phyloP scores from a whole-genome alignment of 2,329 filamentous ascomycete genomes.

The Botrytis tulipae region DNA sequence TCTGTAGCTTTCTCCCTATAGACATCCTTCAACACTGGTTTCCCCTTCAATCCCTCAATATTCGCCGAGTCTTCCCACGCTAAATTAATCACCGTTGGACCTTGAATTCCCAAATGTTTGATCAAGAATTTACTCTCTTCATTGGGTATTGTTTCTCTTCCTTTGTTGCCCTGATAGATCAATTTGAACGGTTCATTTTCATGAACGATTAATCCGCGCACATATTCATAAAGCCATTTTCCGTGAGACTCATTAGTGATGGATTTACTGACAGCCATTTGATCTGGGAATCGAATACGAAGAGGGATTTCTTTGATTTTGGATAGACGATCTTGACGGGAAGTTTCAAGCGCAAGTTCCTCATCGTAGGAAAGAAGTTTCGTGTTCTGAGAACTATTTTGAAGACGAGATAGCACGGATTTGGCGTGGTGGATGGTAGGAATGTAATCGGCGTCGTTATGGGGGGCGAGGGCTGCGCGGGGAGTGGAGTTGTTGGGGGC shows the following conservation, averaged over 20 bases:
- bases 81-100: conserved; percentile 72
- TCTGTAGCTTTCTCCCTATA: conserved; percentile 59
- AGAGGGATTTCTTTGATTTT: conserved; percentile 68
- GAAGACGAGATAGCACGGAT: conserved; percentile 68
- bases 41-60: conserved; percentile 51
- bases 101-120: conserved; percentile 66
- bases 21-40: conserved; percentile 41
- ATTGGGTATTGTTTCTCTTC: conserved; percentile 42
- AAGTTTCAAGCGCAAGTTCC: conserved; percentile 65
- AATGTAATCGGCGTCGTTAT: conserved; percentile 73
- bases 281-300: conserved; percentile 85
- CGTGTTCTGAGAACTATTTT: conserved; percentile 63
- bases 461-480: conserved; percentile 64
- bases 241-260: conserved; percentile 63
- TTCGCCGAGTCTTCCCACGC: conserved; percentile 65
- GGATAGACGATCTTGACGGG: conserved; percentile 63
- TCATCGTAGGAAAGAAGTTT: conserved; percentile 82
- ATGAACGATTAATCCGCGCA: conserved; percentile 67
- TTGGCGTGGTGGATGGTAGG: conserved; percentile 75
- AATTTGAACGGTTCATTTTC: conserved; percentile 69
- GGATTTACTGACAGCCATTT: conserved; percentile 69
- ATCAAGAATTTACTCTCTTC: conserved; percentile 60
- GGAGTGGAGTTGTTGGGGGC: conserved; percentile 75
- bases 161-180: conserved; percentile 42
- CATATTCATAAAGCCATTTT: conserved; percentile 68